Percentiles rank a stretch among this genome's conserved stretches.
These are phyloP conservation scores for Agapanthus africanus DNA, from an alignment of 106 monocot species.

Conservation along the genomic window DNA sequence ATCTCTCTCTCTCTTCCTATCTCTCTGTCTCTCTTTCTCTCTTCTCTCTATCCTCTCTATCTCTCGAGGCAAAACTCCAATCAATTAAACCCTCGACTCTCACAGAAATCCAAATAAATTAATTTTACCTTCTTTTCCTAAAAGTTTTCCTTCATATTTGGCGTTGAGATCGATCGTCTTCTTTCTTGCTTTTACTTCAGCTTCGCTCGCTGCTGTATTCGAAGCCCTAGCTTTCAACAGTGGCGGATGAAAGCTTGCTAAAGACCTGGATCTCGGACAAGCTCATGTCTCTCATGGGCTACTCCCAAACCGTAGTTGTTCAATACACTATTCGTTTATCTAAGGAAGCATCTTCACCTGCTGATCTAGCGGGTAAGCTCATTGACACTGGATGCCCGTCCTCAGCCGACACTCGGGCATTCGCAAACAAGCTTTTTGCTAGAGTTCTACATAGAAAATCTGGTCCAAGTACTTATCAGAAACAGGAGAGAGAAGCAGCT, in stretches of 20 bases:
- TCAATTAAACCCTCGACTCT: no score
- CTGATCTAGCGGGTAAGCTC: conserved; percentile 44
- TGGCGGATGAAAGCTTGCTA: conserved; percentile 40
- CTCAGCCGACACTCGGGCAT: conserved; percentile 39
- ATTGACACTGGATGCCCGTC: conserved; percentile 44
- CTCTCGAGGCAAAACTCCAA: no score
- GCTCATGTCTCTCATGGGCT: conserved; percentile 75
- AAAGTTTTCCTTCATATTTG: no score
- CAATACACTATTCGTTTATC: conserved; percentile 75
- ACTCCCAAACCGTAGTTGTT: conserved; percentile 48
- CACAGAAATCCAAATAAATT: no score
- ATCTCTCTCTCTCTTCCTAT: no score
- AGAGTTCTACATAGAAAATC: conserved; percentile 55
- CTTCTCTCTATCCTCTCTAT: no score
- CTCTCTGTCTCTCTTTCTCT: no score
- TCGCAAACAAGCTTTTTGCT: conserved; percentile 57
- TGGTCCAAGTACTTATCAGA: conserved; percentile 64
- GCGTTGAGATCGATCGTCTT: no score
- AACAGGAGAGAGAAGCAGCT: conserved; percentile 64
- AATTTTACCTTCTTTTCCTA: no score
- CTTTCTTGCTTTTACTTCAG: no score
- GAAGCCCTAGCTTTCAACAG: no score
- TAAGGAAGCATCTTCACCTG: conserved; percentile 57
- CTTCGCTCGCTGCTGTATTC: no score
- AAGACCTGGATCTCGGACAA: conserved; percentile 77